These are phyloP conservation scores for Monosporascus sp. DNA, from an alignment of 2,329 filamentous ascomycete species.

Conservation along the genomic window DNA sequence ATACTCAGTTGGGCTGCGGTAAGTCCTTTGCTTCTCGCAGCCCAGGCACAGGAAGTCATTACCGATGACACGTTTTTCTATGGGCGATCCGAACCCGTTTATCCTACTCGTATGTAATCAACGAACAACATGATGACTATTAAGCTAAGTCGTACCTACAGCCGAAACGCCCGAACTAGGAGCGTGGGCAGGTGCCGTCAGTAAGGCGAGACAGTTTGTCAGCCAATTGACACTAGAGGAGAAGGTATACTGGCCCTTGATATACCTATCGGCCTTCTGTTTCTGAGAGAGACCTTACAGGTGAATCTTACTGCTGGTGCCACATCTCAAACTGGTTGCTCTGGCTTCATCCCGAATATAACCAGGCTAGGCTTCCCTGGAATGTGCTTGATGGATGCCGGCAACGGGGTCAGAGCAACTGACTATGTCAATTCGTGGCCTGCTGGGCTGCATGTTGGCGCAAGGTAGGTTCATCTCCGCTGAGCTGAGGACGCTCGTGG, in stretches of 20 bases:
- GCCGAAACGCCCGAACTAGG: constrained; percentile 3
- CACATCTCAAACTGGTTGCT: constrained; percentile 8
- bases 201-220: constrained; percentile 56
- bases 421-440: constrained; percentile 13
- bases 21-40: neutral
- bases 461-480: constrained; percentile 4
- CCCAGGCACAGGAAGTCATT: neutral
- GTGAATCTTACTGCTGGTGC: constrained; percentile 9
- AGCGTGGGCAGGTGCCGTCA: constrained; percentile 53
- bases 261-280: neutral
- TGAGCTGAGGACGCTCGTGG: too few relatives aligned
- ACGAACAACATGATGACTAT: neutral
- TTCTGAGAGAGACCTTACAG: neutral
- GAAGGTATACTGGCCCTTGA: constrained; percentile 33
- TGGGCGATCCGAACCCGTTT: constrained; percentile 11
- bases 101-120: constrained; percentile 9
- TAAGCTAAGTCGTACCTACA: neutral
- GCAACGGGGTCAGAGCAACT: constrained; percentile 9
- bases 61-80: constrained; percentile 11
- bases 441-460: constrained; percentile 9
- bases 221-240: constrained; percentile 59
- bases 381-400: constrained; percentile 10
- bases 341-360: constrained; percentile 11
- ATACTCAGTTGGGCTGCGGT: neutral
- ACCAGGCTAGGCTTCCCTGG: constrained; percentile 11